Evolutionary conservation across 768 basidiomycete species (phyloP).

Genomic region (Mycena belliarum): DNA sequence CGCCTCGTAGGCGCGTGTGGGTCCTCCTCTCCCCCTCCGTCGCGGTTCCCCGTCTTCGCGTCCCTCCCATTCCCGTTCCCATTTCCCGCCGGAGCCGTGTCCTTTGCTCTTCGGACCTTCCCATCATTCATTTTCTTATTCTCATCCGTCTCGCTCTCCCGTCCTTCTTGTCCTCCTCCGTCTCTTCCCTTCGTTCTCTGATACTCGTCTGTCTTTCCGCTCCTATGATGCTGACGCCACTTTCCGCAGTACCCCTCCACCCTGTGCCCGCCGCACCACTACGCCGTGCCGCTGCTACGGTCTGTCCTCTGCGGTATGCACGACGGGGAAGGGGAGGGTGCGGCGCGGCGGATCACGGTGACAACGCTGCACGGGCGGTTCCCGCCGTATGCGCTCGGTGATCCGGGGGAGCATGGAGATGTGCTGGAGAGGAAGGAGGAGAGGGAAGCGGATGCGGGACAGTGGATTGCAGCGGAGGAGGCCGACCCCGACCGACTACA

Average conservation of each 20-base stretch:
- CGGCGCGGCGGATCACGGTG: too few species aligned
- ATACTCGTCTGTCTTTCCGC: background rate
- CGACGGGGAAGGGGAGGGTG: background rate
- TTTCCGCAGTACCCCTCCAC: background rate
- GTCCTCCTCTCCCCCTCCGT: too few species aligned
- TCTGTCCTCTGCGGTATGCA: background rate
- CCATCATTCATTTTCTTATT: too few species aligned
- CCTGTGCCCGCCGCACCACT: conserved; percentile 20
- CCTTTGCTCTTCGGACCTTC: too few species aligned
- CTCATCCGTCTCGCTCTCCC: too few species aligned
- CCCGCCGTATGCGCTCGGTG: conserved; percentile 2
- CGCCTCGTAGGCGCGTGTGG: too few species aligned
- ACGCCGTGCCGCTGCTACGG: conserved; percentile 14
- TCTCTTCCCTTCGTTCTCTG: background rate
- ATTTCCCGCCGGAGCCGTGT: too few species aligned
- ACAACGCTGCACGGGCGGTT: conserved; percentile 14
- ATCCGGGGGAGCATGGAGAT: too few species aligned
- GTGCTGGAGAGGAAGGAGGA: background rate
- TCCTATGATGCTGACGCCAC: background rate
- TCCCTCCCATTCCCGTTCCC: too few species aligned
- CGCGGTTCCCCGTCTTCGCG: too few species aligned
- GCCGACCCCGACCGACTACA: too few species aligned
- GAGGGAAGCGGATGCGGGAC: background rate
- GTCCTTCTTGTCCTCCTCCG: background rate
- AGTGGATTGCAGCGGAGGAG: too few species aligned